Conservation (phyloP, 805 yeast genomes). For the Ogataea chonburiensis region DNA sequence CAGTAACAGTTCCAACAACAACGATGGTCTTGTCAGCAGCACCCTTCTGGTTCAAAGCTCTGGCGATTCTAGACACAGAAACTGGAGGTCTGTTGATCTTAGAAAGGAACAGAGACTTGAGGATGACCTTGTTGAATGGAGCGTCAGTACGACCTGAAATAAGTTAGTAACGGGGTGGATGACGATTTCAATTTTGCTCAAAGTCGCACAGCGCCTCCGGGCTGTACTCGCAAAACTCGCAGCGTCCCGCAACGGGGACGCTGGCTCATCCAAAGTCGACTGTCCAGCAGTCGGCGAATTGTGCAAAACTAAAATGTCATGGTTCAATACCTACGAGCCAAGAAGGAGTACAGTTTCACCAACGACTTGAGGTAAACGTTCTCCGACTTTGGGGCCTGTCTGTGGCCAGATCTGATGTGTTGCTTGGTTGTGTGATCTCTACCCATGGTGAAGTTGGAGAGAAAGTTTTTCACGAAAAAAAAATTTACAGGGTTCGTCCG, state of each 20-base stretch:
- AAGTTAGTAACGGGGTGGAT: constrained; percentile 32
- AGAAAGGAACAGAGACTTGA: constrained; percentile 92
- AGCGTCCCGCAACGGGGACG: constrained; percentile 3
- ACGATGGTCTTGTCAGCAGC: constrained; percentile 90
- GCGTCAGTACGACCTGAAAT: constrained; percentile 92
- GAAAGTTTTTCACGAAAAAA: constrained; percentile 11
- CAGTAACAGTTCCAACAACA: constrained; percentile 99
- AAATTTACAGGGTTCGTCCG: constrained; percentile 5
- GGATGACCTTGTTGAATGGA: constrained; percentile 96
- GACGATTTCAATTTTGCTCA: constrained; percentile 14
- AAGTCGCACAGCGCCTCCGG: constrained; percentile 13
- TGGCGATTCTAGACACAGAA: constrained; percentile 86
- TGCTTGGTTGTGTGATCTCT: constrained; percentile 95
- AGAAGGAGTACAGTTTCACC: constrained; percentile 97
- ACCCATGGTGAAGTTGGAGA: constrained; percentile 65
- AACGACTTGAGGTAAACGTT: constrained; percentile 97
- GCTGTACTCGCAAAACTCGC: constrained; percentile 12
- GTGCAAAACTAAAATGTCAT: constrained; percentile 26
- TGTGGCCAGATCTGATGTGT: constrained; percentile 94
- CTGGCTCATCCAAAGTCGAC: constrained; percentile 14
- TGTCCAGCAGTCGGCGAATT: constrained; percentile 14
- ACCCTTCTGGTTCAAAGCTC: constrained; percentile 78
- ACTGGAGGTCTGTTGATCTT: constrained; percentile 99
- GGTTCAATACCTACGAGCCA: constrained; percentile 84
- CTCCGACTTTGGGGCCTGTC: constrained; percentile 99